A percentile compares a stretch with the other conserved stretches of the same genome.
phyloP scores from a whole-genome alignment of 495 filamentous ascomycete genomes.

The Aspergillus diversus region DNA sequence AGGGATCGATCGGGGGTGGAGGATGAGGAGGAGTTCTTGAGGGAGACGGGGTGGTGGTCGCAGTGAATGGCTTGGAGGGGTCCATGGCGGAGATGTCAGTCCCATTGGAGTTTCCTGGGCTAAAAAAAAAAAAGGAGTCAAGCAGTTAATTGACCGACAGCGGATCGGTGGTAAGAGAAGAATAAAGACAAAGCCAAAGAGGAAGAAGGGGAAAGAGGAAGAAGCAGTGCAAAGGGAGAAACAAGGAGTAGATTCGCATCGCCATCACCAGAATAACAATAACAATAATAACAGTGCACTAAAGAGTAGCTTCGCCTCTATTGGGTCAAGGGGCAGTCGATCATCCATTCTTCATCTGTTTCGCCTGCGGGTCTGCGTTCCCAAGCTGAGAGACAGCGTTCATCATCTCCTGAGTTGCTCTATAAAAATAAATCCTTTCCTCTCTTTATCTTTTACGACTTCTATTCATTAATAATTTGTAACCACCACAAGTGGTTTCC shows the following conservation, averaged over 20 bases:
- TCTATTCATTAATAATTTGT: not conserved
- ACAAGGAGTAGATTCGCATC: constrained; percentile 17
- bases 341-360: constrained; percentile 20
- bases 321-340: constrained; percentile 23
- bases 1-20: constrained; percentile 21
- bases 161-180: not conserved
- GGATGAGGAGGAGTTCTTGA: constrained; percentile 16
- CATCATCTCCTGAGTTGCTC: too few species aligned
- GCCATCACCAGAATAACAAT: constrained; percentile 12
- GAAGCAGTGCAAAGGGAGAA: constrained; percentile 21
- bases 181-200: constrained; percentile 6
- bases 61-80: constrained; percentile 38
- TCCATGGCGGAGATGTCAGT: constrained; percentile 37
- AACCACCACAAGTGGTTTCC: not conserved
- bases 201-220: constrained; percentile 7
- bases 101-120: constrained; percentile 21
- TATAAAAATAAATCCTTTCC: too few species aligned
- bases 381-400: too few species aligned
- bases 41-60: constrained; percentile 24
- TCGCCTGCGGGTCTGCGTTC: not conserved
- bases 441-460: not conserved
- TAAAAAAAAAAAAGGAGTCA: constrained; percentile 1
- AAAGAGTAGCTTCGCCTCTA: constrained; percentile 2
- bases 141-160: not conserved
- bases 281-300: constrained; percentile 2